Evolutionary conservation across 208 protist genomes (phyloP).

Genomic region (Dictyostelium gargantuum): DNA sequence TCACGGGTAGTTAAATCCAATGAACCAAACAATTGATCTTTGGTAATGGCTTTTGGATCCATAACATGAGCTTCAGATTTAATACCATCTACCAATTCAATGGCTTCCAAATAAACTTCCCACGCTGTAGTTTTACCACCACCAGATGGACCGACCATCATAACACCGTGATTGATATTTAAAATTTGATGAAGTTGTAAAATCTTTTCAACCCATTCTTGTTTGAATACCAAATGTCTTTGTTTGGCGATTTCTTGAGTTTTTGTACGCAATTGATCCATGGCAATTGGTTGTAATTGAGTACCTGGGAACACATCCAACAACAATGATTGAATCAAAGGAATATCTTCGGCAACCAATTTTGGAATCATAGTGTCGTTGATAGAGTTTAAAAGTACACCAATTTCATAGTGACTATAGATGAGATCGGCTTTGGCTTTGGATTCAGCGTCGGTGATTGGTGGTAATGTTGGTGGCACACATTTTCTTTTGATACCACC

Average conservation of each 20-base stretch:
- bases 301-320: conserved; percentile 96
- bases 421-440: conserved; percentile 11
- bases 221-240: conserved; percentile 80
- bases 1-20: conserved; percentile 98
- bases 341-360: conserved; percentile 95
- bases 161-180: conserved; percentile 97
- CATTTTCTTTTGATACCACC: conserved; percentile 93
- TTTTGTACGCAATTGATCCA: conserved; percentile 82
- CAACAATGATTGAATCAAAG: conserved; percentile 94
- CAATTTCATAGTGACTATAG: conserved; percentile 81
- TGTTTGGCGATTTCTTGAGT: conserved; percentile 89
- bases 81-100: conserved; percentile 85
- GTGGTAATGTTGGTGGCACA: background rate
- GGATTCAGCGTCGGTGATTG: background rate
- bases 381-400: conserved; percentile 94
- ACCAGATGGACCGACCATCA: conserved; percentile 98
- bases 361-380: conserved; percentile 98
- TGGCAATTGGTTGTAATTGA: conserved; percentile 75
- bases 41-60: conserved; percentile 98
- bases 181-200: conserved; percentile 97
- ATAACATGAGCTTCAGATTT: conserved; percentile 94
- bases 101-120: conserved; percentile 93
- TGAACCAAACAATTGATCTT: conserved; percentile 97
- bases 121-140: conserved; percentile 97
- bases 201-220: conserved; percentile 96